Percentiles rank a stretch among this genome's conserved stretches.
Conservation (phyloP, 495 filamentous ascomycete genomes). For the Penicillium pancosmium region DNA sequence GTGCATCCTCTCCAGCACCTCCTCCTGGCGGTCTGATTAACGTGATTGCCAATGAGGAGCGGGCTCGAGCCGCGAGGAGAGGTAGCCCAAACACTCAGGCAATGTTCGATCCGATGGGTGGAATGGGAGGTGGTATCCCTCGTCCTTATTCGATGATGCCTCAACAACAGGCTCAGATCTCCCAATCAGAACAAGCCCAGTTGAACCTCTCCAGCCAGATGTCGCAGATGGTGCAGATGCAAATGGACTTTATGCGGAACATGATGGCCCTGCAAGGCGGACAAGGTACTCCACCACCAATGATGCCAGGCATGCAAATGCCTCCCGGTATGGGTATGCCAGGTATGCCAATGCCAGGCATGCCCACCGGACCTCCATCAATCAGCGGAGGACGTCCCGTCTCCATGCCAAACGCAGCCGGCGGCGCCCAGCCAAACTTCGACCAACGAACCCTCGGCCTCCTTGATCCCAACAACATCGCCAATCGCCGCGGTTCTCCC, state of each 20-base stretch:
- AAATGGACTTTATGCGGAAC: slow-evolving; percentile 80
- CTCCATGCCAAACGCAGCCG: slow-evolving; percentile 40
- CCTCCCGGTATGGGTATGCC: slow-evolving; percentile 17
- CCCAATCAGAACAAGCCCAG: slow-evolving; percentile 73
- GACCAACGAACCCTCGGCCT: slow-evolving; percentile 75
- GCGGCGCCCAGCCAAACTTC: slow-evolving; percentile 17
- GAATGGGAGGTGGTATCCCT: slow-evolving; percentile 36
- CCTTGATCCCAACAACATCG: slow-evolving; percentile 71
- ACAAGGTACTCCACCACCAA: slow-evolving; percentile 25
- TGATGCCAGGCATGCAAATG: slow-evolving; percentile 24
- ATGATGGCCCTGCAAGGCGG: slow-evolving; percentile 74
- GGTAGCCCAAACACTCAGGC: slow-evolving; percentile 73
- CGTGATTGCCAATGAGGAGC: slow-evolving; percentile 87
- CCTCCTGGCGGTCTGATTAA: slow-evolving; percentile 77
- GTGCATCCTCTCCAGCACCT: slow-evolving; percentile 36
- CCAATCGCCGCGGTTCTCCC: slow-evolving; percentile 46
- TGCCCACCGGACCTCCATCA: slow-evolving; percentile 20
- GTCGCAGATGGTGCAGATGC: slow-evolving; percentile 89
- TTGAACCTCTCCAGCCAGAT: slow-evolving; percentile 87
- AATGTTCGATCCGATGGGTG: slow-evolving; percentile 39
- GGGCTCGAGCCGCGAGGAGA: slow-evolving; percentile 72
- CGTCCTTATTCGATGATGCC: slow-evolving; percentile 51
- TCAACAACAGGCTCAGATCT: slow-evolving; percentile 17
- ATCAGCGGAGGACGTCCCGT: slow-evolving; percentile 35
- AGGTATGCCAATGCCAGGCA: slow-evolving; percentile 21